Evolutionary conservation across 108 stramenopile genomes (phyloP).

Genomic region (Nitzschia putrida): DNA sequence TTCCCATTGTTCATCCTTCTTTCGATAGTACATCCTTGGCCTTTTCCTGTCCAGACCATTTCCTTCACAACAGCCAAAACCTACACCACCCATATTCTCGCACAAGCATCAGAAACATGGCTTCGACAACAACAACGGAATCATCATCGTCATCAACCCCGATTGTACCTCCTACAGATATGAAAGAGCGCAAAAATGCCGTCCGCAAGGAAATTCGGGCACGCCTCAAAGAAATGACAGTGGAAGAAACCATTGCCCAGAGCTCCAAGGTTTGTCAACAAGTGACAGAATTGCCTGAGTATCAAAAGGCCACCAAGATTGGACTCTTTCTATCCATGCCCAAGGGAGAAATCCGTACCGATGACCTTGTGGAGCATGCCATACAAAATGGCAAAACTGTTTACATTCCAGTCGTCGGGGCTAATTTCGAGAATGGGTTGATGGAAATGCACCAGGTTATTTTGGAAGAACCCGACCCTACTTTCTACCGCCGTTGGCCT

Average conservation of each 20-base stretch:
- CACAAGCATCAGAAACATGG: too few relatives aligned
- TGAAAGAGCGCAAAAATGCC: constrained; percentile 31
- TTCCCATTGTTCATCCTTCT: too few relatives aligned
- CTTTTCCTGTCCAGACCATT: too few relatives aligned
- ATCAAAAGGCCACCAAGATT: constrained; percentile 65
- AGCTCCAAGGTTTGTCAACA: constrained; percentile 62
- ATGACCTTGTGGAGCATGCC: constrained; percentile 44
- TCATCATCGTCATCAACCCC: too few relatives aligned
- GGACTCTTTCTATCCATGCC: constrained; percentile 91
- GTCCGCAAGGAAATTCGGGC: constrained; percentile 66
- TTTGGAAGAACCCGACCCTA: constrained; percentile 19
- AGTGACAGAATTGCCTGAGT: constrained; percentile 60
- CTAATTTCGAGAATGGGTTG: constrained; percentile 80
- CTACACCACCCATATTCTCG: too few relatives aligned
- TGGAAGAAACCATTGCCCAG: constrained; percentile 44
- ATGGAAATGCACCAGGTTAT: constrained; percentile 82
- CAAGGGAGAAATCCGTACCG: constrained; percentile 77
- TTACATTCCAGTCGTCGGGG: constrained; percentile 87
- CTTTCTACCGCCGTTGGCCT: constrained; percentile 81
- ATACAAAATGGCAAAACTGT: constrained; percentile 59
- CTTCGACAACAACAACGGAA: too few relatives aligned
- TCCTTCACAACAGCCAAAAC: too few relatives aligned
- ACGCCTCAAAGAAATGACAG: constrained; percentile 33
- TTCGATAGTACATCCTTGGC: too few relatives aligned
- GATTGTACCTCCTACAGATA: too few relatives aligned